These are phyloP conservation scores for Thymus quinquecostatus DNA, from an alignment of 257 asterid genomes.

Conservation along the genomic window DNA sequence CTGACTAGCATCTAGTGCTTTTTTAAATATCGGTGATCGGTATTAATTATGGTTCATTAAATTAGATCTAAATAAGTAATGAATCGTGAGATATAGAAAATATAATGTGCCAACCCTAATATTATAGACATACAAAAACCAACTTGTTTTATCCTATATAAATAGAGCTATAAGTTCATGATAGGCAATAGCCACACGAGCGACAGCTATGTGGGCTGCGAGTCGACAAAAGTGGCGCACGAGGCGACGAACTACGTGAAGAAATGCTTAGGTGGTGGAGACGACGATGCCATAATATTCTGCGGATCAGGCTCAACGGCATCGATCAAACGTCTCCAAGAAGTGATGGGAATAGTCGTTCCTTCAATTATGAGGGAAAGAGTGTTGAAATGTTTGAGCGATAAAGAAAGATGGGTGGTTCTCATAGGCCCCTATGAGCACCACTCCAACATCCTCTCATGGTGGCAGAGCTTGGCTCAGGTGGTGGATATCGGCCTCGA, in stretches of 20 bases:
- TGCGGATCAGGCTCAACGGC: conserved; percentile 80
- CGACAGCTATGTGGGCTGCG: conserved; percentile 61
- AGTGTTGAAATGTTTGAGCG: conserved; percentile 35
- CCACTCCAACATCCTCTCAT: conserved; percentile 74
- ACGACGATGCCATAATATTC: conserved; percentile 50
- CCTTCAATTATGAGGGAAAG: conserved; percentile 57
- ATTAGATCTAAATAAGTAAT: too few relatives aligned
- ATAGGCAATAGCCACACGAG: conserved; percentile 71
- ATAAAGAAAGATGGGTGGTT: conserved; percentile 65
- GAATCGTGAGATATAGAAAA: too few relatives aligned
- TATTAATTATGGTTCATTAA: too few relatives aligned
- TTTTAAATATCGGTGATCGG: too few relatives aligned
- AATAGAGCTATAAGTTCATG: not conserved
- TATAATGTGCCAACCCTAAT: too few relatives aligned
- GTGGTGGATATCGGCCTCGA: conserved; percentile 74
- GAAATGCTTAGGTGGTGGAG: conserved; percentile 66
- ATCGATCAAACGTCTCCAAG: conserved; percentile 70
- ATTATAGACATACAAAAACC: too few relatives aligned
- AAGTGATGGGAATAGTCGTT: conserved; percentile 64
- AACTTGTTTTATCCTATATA: too few relatives aligned
- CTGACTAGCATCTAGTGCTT: too few relatives aligned
- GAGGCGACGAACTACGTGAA: conserved; percentile 56
- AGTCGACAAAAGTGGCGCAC: conserved; percentile 52
- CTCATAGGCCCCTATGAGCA: conserved; percentile 78
- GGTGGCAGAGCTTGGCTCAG: conserved; percentile 79